Evolutionary conservation across 2,329 filamentous ascomycete species (phyloP), one percentile per base, ranked within the genome.

Genomic region (Alternaria postmessia): DNA sequence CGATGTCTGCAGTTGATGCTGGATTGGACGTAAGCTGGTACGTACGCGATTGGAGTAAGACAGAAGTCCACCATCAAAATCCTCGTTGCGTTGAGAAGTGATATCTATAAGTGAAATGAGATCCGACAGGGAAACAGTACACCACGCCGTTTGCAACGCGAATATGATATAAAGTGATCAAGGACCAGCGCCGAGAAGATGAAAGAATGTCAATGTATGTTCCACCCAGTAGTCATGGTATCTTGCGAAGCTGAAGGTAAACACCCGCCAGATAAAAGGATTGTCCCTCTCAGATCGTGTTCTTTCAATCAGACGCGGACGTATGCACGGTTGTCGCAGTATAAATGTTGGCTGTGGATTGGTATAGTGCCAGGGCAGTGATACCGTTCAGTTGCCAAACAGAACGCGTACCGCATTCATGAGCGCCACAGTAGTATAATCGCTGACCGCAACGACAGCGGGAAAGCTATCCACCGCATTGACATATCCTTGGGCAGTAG

Each of bases 391-490:
- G 7, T 30, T 62, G 5, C 69, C 74, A 46, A 76, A 77, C 3
- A 78, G 52, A 4, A 71, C 66, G 0, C 54, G 62, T 24, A 72
- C 74, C 11, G 68, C 68, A 51, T 70, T 67, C 26, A 61, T 53
- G 3, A 77, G 65, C 2, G 75, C 71, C 32, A 61, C 51, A 5
- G 73, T 67, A 1, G 67, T 72, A 47, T 78, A 78, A 34, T 75
- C 66, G 34, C 69, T 68, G 43, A 71, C 61, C 2, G 71, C 66
- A 14, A 76, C 56, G 0, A 78, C 51, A 2, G 67, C 70, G 1
- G 75, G 71, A 20, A 77, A 74, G 14, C 73, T 69, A 22, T 51
- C 56, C 11, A 74, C 42, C 7, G 65, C 70, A 7, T 69, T 54
- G 26, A 66, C 63, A n/a, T 76, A 71, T 1, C 44, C 47, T 18